Evolutionary conservation across 495 filamentous ascomycete species (phyloP).

Genomic region (Penicillium arizonense): DNA sequence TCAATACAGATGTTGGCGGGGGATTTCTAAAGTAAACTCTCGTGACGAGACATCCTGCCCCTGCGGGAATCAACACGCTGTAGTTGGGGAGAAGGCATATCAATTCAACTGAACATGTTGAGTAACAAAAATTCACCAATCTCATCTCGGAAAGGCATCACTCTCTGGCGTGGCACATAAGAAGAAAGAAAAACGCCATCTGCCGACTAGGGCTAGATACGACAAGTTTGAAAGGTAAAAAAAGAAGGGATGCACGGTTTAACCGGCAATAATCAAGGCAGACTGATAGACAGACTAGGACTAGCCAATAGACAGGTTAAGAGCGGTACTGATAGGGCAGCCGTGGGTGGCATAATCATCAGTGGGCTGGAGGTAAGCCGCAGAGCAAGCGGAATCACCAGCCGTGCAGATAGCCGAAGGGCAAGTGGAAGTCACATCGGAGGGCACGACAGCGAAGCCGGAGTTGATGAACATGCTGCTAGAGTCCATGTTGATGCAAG

Average conservation of each 20-base stretch:
- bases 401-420: conserved; percentile 38
- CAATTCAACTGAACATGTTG: conserved; percentile 34
- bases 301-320: conserved; percentile 36
- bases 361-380: conserved; percentile 41
- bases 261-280: conserved; percentile 20
- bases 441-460: conserved; percentile 40
- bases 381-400: conserved; percentile 36
- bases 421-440: conserved; percentile 27
- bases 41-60: conserved; percentile 25
- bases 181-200: conserved; percentile 12
- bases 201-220: conserved; percentile 5
- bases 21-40: conserved; percentile 21
- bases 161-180: conserved; percentile 17
- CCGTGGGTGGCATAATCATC: conserved; percentile 47
- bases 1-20: neutral
- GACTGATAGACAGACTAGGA: conserved; percentile 11
- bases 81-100: conserved; percentile 17
- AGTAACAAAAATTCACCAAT: conserved; percentile 12
- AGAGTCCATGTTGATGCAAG: conserved; percentile 41
- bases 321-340: conserved; percentile 42
- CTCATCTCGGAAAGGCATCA: conserved; percentile 11
- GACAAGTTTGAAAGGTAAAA: conserved; percentile 12
- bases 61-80: conserved; percentile 11
- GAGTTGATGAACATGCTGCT: conserved; percentile 39
- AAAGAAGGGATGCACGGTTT: conserved; percentile 25